Conservation (phyloP, 257 asterid species). For the Parsonsia alboflavescens region DNA sequence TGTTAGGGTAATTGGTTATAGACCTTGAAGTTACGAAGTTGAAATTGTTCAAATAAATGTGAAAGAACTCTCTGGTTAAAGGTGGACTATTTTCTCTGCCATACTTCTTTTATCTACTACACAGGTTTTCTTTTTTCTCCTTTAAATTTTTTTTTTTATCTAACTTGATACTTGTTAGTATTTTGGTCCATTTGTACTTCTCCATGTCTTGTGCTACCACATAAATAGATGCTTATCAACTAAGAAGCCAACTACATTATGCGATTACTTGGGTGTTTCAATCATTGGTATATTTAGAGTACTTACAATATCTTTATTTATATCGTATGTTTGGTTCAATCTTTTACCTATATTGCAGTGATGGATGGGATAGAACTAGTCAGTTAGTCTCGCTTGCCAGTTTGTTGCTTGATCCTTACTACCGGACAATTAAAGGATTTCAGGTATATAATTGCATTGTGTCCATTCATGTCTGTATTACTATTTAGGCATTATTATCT, state of each 20-base stretch:
- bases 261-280: neutral
- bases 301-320: neutral
- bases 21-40: neutral
- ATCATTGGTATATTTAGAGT: neutral
- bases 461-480: neutral
- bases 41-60: neutral
- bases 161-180: neutral
- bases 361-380: conserved; percentile 99
- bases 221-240: neutral
- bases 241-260: neutral
- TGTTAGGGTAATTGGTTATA: neutral
- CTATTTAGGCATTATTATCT: neutral
- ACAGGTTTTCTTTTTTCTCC: neutral
- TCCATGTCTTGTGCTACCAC: neutral
- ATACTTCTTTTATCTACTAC: neutral
- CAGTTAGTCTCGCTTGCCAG: conserved; percentile 94
- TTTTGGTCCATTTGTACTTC: neutral
- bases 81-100: neutral
- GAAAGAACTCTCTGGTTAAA: neutral
- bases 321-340: conserved; percentile 13
- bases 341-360: conserved; percentile 45
- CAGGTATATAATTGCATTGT: conserved; percentile 48
- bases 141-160: neutral
- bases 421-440: conserved; percentile 84
- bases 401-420: conserved; percentile 93